A percentile compares a stretch with the other conserved stretches of the same genome.
phyloP scores from a whole-genome alignment of 306 rosid genomes.

The Casuarina cunninghamiana region DNA sequence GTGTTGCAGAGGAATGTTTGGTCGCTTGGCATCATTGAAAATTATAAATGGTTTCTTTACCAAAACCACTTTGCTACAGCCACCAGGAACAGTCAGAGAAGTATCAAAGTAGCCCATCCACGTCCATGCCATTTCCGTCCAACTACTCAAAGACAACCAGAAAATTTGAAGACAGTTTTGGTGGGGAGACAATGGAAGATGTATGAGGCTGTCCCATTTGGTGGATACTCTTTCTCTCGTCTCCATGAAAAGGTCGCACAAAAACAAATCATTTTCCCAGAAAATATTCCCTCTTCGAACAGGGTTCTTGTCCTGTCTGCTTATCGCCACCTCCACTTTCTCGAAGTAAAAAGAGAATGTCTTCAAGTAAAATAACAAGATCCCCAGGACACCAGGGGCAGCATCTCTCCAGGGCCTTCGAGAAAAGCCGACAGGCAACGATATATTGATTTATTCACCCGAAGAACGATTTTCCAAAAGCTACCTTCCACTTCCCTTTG shows the following conservation, averaged over 20 bases:
- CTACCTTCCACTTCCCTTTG: slow-evolving; percentile 40
- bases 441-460: no score
- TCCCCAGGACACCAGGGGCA: no score
- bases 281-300: not conserved
- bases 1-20: slow-evolving; percentile 35
- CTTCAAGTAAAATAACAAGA: no score
- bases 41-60: slow-evolving; percentile 10
- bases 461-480: no score
- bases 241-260: slow-evolving; percentile 13
- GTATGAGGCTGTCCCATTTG: slow-evolving; percentile 16
- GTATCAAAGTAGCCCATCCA: slow-evolving; percentile 14
- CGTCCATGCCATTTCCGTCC: slow-evolving; percentile 26
- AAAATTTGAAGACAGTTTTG: slow-evolving; percentile 18
- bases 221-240: slow-evolving; percentile 29
- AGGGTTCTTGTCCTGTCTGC: not conserved
- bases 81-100: slow-evolving; percentile 14
- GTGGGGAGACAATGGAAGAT: slow-evolving; percentile 6
- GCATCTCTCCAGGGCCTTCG: no score
- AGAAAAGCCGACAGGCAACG: no score
- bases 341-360: no score
- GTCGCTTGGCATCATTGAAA: slow-evolving; percentile 30
- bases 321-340: slow-evolving; percentile 23
- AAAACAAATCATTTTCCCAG: not conserved
- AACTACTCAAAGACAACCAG: slow-evolving; percentile 33
- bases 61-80: slow-evolving; percentile 5